Evolutionary conservation across 148 eudicot genomes (phyloP).

Genomic region (Mesembryanthemum crystallinum): DNA sequence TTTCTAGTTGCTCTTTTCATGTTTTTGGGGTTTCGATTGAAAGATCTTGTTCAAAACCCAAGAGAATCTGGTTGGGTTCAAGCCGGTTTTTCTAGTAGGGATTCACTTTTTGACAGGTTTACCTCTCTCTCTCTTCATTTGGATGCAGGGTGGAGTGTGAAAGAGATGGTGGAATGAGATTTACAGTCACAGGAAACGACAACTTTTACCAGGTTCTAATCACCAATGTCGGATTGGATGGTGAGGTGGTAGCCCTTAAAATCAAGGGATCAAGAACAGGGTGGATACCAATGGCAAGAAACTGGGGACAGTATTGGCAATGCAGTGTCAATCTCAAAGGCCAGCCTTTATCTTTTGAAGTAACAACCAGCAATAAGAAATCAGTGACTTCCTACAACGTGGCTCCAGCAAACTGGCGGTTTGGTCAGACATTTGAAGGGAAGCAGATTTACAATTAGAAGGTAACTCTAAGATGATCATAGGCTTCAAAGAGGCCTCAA

Average conservation of each 20-base stretch:
- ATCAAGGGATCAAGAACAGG: conserved; percentile 70
- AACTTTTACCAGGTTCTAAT: conserved; percentile 55
- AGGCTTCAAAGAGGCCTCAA: conserved; percentile 27
- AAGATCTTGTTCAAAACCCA: too few relatives aligned
- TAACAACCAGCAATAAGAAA: conserved; percentile 45
- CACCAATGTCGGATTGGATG: conserved; percentile 62
- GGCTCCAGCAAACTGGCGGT: conserved; percentile 61
- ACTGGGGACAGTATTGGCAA: conserved; percentile 85
- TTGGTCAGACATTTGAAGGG: conserved; percentile 70
- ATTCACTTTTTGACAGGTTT: too few relatives aligned
- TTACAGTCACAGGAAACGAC: conserved; percentile 49
- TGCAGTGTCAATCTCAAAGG: conserved; percentile 52
- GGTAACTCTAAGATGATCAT: not conserved
- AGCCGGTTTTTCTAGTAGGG: too few relatives aligned
- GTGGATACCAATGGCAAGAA: conserved; percentile 76
- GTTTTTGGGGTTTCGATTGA: too few relatives aligned
- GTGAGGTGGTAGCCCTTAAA: conserved; percentile 55
- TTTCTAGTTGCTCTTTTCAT: too few relatives aligned
- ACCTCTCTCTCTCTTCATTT: not conserved
- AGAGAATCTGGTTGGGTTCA: too few relatives aligned
- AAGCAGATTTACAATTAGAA: conserved; percentile 49
- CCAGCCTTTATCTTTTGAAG: conserved; percentile 69
- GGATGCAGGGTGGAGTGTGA: conserved; percentile 54
- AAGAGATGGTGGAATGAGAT: conserved; percentile 63
- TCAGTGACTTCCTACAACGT: conserved; percentile 57